These are phyloP conservation scores for Aspergillus heteromorphus DNA, from an alignment of 495 filamentous ascomycete species.

Conservation along the genomic window DNA sequence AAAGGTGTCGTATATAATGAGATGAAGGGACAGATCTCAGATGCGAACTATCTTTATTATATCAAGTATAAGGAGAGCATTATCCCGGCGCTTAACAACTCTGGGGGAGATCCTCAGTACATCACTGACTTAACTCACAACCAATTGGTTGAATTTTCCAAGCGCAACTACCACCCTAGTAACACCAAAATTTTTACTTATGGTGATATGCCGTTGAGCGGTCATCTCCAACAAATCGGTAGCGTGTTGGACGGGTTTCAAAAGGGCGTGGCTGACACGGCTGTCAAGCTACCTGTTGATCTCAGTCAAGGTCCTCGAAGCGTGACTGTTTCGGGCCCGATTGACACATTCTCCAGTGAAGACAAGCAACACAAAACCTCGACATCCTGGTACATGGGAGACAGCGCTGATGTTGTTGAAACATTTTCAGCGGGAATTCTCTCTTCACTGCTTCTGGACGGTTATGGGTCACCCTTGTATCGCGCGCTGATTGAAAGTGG, in stretches of 20 bases:
- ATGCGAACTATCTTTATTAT: constrained; percentile 92
- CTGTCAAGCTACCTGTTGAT: constrained; percentile 70
- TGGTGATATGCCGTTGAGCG: constrained; percentile 79
- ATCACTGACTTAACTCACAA: constrained; percentile 92
- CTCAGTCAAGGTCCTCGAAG: constrained; percentile 60
- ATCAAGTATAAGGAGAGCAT: constrained; percentile 92
- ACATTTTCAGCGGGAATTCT: constrained; percentile 78
- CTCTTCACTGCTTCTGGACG: constrained; percentile 78
- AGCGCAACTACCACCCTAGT: constrained; percentile 90
- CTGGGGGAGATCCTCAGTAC: constrained; percentile 89
- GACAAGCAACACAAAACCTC: constrained; percentile 91
- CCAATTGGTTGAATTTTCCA: constrained; percentile 79
- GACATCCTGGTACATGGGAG: constrained; percentile 83
- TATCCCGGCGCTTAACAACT: constrained; percentile 89
- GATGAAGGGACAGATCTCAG: constrained; percentile 99
- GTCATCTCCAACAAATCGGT: constrained; percentile 74
- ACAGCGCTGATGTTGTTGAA: constrained; percentile 74
- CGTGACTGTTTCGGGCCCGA: constrained; percentile 70
- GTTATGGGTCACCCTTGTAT: constrained; percentile 93
- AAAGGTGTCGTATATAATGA: constrained; percentile 99
- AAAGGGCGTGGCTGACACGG: constrained; percentile 59
- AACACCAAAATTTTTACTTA: constrained; percentile 95
- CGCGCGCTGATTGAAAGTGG: constrained; percentile 85
- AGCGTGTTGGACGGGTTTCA: constrained; percentile 65
- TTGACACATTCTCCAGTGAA: constrained; percentile 80